Conservation (phyloP, 345 rosid genomes). For the Alliaria petiolata region DNA sequence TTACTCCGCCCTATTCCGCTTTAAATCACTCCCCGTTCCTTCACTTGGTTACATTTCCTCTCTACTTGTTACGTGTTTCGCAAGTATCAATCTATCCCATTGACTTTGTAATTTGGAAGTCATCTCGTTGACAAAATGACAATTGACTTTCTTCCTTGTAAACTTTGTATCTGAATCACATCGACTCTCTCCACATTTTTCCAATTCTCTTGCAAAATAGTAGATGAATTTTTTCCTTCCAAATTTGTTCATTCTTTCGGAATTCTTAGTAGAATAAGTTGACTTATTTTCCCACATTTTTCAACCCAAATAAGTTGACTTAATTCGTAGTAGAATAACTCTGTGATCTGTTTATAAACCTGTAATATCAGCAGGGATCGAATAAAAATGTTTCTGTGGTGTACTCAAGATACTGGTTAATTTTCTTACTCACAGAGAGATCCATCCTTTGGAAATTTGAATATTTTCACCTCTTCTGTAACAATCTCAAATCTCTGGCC, state of each 20-base stretch:
- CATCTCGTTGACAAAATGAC: no score
- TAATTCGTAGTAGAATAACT: no score
- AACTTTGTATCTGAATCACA: no score
- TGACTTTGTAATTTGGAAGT: neutral
- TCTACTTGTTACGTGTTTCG: no score
- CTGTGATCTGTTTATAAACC: neutral
- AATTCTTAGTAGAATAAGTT: no score
- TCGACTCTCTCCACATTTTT: no score
- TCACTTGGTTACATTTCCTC: neutral
- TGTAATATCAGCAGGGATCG: neutral
- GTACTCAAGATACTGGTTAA: neutral
- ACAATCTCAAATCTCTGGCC: slow-evolving; percentile 11
- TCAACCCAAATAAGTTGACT: no score
- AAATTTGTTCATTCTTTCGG: no score
- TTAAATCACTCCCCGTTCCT: neutral
- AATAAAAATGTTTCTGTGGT: neutral
- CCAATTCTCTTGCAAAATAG: no score
- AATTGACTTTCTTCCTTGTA: no score
- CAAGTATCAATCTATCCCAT: neutral
- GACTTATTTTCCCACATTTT: no score
- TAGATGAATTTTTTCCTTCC: no score
- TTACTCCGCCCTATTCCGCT: neutral
- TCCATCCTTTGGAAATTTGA: slow-evolving; percentile 5
- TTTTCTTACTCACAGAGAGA: neutral
- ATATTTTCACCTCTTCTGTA: neutral